Evolutionary conservation across 2,329 filamentous ascomycete species (phyloP).

Genomic region (Ophiostoma australiae): DNA sequence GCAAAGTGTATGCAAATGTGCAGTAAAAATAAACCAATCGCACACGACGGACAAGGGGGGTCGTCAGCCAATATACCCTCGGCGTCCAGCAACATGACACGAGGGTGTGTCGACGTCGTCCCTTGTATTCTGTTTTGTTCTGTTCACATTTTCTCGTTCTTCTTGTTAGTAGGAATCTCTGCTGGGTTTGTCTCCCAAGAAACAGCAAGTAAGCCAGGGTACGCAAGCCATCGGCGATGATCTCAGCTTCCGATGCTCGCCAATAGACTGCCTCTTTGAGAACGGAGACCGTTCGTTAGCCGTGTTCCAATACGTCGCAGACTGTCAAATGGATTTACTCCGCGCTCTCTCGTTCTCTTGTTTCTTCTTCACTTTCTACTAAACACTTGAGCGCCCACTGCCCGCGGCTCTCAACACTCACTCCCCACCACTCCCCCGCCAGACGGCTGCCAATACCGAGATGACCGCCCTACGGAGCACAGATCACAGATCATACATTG

Average conservation of each 20-base stretch:
- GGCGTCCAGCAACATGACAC: neutral
- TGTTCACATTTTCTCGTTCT: neutral
- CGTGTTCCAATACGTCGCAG: neutral
- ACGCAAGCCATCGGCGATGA: constrained; percentile 6
- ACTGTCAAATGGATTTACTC: neutral
- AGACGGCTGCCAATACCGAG: neutral
- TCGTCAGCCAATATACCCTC: neutral
- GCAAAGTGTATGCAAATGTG: neutral
- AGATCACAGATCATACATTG: neutral
- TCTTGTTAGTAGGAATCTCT: neutral
- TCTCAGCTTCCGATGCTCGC: neutral
- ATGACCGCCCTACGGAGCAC: neutral
- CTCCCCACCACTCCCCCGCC: neutral
- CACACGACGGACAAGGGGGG: neutral
- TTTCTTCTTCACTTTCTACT: neutral
- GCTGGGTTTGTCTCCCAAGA: neutral
- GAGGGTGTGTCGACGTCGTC: neutral
- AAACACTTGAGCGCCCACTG: neutral
- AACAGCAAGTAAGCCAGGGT: neutral
- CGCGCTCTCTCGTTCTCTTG: neutral
- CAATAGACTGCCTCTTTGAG: neutral
- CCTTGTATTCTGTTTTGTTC: neutral
- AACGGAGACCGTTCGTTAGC: neutral
- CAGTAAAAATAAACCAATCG: neutral
- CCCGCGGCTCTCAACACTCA: neutral